A percentile compares a stretch with the other conserved stretches of the same genome.
Evolutionary conservation across 2,329 filamentous ascomycete genomes (phyloP).

Genomic region (Talaromyces sp.): DNA sequence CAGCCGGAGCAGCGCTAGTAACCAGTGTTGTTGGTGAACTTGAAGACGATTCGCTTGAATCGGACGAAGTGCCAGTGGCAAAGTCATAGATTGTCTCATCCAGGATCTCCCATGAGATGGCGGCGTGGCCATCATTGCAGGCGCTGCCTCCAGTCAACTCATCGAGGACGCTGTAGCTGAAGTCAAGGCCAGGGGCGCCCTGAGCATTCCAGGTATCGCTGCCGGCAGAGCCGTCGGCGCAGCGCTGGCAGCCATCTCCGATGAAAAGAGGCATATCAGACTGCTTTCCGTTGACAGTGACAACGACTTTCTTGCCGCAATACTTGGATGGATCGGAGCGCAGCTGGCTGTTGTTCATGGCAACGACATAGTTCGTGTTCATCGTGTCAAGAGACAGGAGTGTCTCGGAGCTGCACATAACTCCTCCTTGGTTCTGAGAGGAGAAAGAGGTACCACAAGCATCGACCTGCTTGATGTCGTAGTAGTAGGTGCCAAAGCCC

Average conservation of each 20-base stretch:
- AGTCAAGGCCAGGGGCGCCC: conserved; percentile 9
- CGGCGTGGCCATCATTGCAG: conserved; percentile 10
- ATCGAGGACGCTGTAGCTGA: conserved; percentile 6
- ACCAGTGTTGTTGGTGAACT: conserved; percentile 1
- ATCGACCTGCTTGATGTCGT: conserved; percentile 10
- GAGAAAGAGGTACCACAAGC: conserved; percentile 11
- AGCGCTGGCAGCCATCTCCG: conserved; percentile 13
- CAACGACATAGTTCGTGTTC: conserved; percentile 14
- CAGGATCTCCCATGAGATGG: conserved; percentile 13
- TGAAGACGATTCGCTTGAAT: background rate
- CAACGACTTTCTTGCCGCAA: conserved; percentile 13
- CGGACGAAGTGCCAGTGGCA: background rate
- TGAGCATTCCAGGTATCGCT: conserved; percentile 9
- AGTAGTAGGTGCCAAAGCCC: conserved; percentile 15
- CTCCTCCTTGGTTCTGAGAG: conserved; percentile 11
- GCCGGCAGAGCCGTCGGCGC: conserved; percentile 7
- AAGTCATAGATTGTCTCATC: conserved; percentile 14
- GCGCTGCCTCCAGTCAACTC: conserved; percentile 7
- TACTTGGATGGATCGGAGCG: conserved; percentile 8
- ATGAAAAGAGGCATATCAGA: conserved; percentile 14
- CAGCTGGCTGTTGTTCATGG: conserved; percentile 15
- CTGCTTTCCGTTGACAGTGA: conserved; percentile 11
- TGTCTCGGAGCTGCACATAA: conserved; percentile 10
- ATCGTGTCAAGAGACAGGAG: conserved; percentile 9
- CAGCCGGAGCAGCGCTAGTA: background rate